Percentiles rank a stretch among this genome's conserved stretches.
These are phyloP conservation scores for Podospora didyma DNA, from an alignment of 495 filamentous ascomycete genomes.

Conservation along the genomic window DNA sequence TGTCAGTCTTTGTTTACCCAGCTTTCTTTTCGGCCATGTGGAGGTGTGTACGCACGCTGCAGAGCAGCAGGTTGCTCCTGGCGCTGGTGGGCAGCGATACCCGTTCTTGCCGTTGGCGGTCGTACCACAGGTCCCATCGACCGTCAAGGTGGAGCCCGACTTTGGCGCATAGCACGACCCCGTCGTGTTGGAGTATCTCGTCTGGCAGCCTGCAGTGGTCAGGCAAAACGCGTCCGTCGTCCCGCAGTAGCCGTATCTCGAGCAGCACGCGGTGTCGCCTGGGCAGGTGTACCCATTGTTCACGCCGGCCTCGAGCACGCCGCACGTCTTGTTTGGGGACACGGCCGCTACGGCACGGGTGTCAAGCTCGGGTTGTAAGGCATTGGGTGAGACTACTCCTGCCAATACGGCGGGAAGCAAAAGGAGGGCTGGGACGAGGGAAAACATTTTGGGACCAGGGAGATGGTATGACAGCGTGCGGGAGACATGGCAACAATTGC, in stretches of 20 bases:
- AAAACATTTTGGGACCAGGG: slow-evolving; percentile 4
- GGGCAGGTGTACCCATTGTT: slow-evolving; percentile 35
- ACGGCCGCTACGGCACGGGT: slow-evolving; percentile 16
- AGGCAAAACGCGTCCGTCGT: slow-evolving; percentile 32
- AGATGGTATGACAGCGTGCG: background rate
- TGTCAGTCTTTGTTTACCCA: background rate
- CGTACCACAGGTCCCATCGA: slow-evolving; percentile 33
- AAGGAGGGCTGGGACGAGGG: slow-evolving; percentile 1
- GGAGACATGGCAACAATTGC: background rate
- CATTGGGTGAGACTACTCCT: background rate
- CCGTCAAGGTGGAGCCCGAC: slow-evolving; percentile 21
- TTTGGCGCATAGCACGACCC: slow-evolving; percentile 23
- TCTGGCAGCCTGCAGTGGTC: slow-evolving; percentile 31
- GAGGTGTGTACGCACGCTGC: slow-evolving; percentile 20
- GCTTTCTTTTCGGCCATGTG: background rate
- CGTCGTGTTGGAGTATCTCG: slow-evolving; percentile 26
- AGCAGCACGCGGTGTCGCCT: slow-evolving; percentile 27
- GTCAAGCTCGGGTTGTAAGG: background rate
- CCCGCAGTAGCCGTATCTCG: slow-evolving; percentile 33
- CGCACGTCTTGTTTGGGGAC: slow-evolving; percentile 34
- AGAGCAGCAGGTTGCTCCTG: slow-evolving; percentile 27
- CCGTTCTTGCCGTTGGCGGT: slow-evolving; percentile 27
- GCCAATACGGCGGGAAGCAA: slow-evolving; percentile 10
- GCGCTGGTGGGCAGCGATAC: slow-evolving; percentile 29
- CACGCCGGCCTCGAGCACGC: slow-evolving; percentile 18